Evolutionary conservation across 805 yeast genomes (phyloP), one percentile per base, ranked within the genome.

Genomic region (Schizosaccharomyces japonicus): DNA sequence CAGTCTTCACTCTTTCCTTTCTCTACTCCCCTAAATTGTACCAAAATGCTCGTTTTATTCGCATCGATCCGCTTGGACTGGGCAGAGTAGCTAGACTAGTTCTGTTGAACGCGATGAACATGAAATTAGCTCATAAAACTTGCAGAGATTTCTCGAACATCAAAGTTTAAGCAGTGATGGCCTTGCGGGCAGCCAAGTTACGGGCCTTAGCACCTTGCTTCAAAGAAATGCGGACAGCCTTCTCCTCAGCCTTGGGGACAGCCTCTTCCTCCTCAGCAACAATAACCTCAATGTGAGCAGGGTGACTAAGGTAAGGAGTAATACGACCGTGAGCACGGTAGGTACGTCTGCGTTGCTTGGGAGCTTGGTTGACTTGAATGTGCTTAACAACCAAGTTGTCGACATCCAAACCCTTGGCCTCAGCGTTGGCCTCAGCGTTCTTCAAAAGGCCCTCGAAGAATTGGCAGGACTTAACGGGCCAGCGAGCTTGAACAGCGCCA

Each of bases 241-340:
- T 36, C n/a, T 42, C 33, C 5, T 29, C 11, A 63, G 96, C 84
- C 78, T 87, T 90, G 65, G 78, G 84, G 67, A 90, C 82, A 64
- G 71, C 75, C 72, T 85, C 96, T 60, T 73, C 90, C 70, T 77
- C 81, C 78, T 90, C 98, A 64, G 95, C 80, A 62, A 90, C 73
- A 66, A 83, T 78, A 66, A 90, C 75, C 77, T 90, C 99, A 68
- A 90, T 87, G 81, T 90, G 99, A 65, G 92, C 85, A 68, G 98
- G 98, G 63, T 85, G 75, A 54, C 96, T 82, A 75, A 84, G 92
- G 90, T 84, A 90, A 64, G 95, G 94, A 74, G 87, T 90, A 68
- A 84, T 82, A 80, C 98, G 90, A 81, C 99, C 99, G 80, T 87
- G 96, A 63, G 99, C 99, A 80, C 99, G 85, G 94, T 75, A 90